Conservation (phyloP, 1,139 yeast genomes). For the Taphrina sp. region DNA sequence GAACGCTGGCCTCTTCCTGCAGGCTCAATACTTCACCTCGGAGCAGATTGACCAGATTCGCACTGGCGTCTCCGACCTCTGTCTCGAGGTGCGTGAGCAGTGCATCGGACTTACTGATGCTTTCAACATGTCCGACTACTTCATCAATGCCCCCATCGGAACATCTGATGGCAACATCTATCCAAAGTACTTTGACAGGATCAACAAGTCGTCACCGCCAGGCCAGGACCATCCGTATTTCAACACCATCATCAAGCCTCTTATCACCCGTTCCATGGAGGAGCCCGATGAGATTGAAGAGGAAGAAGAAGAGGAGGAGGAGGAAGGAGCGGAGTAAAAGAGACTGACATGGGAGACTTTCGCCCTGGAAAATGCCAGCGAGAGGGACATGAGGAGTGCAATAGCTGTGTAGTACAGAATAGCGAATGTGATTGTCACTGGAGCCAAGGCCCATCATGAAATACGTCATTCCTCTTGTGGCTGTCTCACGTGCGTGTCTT, state of each 20-base stretch:
- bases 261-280: conserved; percentile 45
- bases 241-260: conserved; percentile 47
- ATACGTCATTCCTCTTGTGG: too few species aligned
- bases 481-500: too few species aligned
- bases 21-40: conserved; percentile 54
- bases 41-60: conserved; percentile 45
- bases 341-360: too few species aligned
- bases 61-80: conserved; percentile 44
- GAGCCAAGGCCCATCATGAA: too few species aligned
- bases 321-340: too few species aligned
- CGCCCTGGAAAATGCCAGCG: too few species aligned
- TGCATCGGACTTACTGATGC: conserved; percentile 85
- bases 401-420: too few species aligned
- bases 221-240: conserved; percentile 46
- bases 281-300: conserved; percentile 38
- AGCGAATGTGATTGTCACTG: too few species aligned
- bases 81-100: conserved; percentile 55
- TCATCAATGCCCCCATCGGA: conserved; percentile 84
- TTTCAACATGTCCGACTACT: conserved; percentile 79
- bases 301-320: conserved; percentile 31
- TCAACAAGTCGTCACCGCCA: conserved; percentile 45
- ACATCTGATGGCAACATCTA: conserved; percentile 81
- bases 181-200: conserved; percentile 60
- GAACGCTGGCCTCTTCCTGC: conserved; percentile 73
- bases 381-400: too few species aligned